Evolutionary conservation across 1,284 basidiomycete species (phyloP).

Genomic region (Austroboletus novae-zelandiae): DNA sequence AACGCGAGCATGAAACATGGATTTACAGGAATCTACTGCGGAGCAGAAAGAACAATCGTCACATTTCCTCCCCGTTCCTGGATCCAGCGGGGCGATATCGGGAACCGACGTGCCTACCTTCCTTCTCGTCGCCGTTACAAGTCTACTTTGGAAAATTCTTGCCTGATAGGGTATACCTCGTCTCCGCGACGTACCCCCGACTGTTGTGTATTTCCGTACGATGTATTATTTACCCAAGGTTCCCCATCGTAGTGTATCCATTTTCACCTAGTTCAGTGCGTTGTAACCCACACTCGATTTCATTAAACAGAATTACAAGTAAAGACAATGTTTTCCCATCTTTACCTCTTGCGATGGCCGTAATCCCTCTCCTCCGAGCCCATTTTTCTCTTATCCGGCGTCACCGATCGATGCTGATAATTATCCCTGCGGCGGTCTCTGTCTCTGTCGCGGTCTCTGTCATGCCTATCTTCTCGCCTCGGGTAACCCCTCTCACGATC

Average conservation of each 20-base stretch:
- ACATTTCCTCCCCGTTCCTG: slow-evolving; percentile 66
- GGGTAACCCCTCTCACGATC: slow-evolving; percentile 17
- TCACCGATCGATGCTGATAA: slow-evolving; percentile 27
- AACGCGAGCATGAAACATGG: background rate
- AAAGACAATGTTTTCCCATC: background rate
- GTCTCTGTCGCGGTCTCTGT: slow-evolving; percentile 8
- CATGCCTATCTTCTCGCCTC: slow-evolving; percentile 17
- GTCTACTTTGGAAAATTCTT: slow-evolving; percentile 27
- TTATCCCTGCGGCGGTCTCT: slow-evolving; percentile 9
- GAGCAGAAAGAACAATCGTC: slow-evolving; percentile 50
- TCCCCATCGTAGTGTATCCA: background rate
- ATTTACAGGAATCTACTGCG: slow-evolving; percentile 49
- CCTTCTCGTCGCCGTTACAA: slow-evolving; percentile 19
- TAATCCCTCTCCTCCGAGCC: slow-evolving; percentile 25
- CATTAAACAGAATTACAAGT: background rate
- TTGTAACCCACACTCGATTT: background rate
- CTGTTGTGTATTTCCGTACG: background rate
- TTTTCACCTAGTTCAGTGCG: background rate
- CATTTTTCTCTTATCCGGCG: slow-evolving; percentile 21
- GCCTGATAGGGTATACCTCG: slow-evolving; percentile 5
- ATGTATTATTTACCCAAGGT: slow-evolving; percentile 3
- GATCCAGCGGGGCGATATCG: slow-evolving; percentile 39
- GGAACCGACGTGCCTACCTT: slow-evolving; percentile 18
- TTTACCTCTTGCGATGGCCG: slow-evolving; percentile 21
- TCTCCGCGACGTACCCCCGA: no score